Conservation (phyloP, 345 rosid species). For the Melaleuca quinquenervia region DNA sequence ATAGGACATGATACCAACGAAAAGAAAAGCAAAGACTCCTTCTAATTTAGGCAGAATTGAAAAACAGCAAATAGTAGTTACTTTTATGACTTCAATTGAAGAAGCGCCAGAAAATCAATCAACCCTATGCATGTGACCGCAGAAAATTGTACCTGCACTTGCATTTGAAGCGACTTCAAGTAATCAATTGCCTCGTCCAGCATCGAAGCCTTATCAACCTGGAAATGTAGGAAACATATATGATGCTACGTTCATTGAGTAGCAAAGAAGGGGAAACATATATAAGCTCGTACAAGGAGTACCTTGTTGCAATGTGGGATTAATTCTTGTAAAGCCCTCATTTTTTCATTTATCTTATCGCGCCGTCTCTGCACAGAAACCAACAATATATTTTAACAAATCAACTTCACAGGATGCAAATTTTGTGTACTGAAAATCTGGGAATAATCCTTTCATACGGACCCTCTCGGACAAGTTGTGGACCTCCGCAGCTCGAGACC, state of each 20-base stretch:
- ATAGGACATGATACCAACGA: neutral
- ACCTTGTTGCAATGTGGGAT: slow-evolving; percentile 58
- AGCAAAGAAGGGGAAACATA: neutral
- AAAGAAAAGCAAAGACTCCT: neutral
- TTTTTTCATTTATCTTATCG: slow-evolving; percentile 50
- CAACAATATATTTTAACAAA: neutral
- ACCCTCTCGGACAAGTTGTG: slow-evolving; percentile 98
- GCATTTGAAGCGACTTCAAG: slow-evolving; percentile 47
- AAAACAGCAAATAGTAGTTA: neutral
- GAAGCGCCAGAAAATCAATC: neutral
- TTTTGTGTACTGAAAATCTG: neutral
- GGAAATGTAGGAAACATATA: neutral
- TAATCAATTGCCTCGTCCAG: slow-evolving; percentile 55
- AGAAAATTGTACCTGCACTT: slow-evolving; percentile 32
- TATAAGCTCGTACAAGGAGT: neutral
- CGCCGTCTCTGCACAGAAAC: slow-evolving; percentile 40
- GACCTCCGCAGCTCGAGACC: slow-evolving; percentile 90
- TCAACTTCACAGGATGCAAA: neutral
- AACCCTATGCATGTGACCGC: neutral
- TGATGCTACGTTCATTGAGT: neutral
- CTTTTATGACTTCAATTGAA: neutral
- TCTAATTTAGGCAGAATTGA: neutral
- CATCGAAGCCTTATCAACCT: slow-evolving; percentile 61
- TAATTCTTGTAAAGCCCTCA: slow-evolving; percentile 61
- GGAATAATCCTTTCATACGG: neutral